phyloP scores from a whole-genome alignment of 2,329 filamentous ascomycete genomes.

The Incumbomyces lentus region DNA sequence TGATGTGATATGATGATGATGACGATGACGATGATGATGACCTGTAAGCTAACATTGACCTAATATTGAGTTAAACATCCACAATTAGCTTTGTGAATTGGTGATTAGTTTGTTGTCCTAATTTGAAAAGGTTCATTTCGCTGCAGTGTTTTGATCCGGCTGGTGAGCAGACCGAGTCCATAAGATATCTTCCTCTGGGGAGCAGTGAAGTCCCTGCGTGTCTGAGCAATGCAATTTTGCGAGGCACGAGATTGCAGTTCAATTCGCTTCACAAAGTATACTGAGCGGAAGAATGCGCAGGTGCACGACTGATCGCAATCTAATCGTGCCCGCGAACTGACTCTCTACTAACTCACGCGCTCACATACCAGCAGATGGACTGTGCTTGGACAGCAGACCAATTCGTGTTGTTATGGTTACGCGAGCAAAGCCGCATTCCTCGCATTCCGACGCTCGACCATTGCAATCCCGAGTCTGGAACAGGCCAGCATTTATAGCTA shows the following conservation, averaged over 20 bases:
- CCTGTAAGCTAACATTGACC: too few relatives aligned
- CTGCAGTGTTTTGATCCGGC: too few relatives aligned
- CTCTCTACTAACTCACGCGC: not conserved
- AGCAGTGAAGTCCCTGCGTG: too few relatives aligned
- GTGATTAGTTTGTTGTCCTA: too few relatives aligned
- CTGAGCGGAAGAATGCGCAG: not conserved
- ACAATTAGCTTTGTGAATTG: too few relatives aligned
- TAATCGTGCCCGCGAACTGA: not conserved
- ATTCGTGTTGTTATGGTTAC: slow-evolving; percentile 6
- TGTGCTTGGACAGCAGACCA: not conserved
- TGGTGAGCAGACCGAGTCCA: too few relatives aligned
- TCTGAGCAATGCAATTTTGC: slow-evolving; percentile 3
- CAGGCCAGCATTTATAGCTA: slow-evolving; percentile 2
- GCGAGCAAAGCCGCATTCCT: not conserved
- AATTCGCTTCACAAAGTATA: not conserved
- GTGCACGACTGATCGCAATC: not conserved
- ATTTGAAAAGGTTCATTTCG: too few relatives aligned
- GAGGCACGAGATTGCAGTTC: not conserved
- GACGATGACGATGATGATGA: not conserved
- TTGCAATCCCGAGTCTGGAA: not conserved
- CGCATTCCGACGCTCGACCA: slow-evolving; percentile 3
- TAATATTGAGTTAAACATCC: too few relatives aligned
- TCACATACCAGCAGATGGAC: slow-evolving; percentile 4
- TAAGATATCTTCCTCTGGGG: too few relatives aligned
- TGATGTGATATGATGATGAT: not conserved